Base-by-base conservation (phyloP, 768 basidiomycete species). In the Suillus placidus region DNA sequence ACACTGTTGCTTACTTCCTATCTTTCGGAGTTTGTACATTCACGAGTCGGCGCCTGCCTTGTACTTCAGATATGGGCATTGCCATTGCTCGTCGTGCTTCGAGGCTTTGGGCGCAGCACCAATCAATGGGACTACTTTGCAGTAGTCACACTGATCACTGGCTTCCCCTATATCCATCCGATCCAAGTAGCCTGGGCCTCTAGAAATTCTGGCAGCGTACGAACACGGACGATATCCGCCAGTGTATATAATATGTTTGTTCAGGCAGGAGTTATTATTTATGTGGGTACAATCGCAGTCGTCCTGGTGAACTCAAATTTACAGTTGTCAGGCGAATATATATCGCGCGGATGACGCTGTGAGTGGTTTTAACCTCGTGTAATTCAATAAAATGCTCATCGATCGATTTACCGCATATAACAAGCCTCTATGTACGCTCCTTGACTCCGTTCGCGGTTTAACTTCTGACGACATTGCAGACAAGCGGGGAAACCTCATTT, bases 171-270 rank as follows among this genome's bases (percentile, higher is more conserved):
- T 62, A 68, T 71, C 9, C 76, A 76, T 54, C 76, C 75, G 3
- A 73, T 77, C 40, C 83, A 84, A 70, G 84, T 88, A 0, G 86
- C 83, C 1, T 88, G 87, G 86, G 79, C 82, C 1, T 87, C 85
- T 1, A 78, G 84, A 60, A 90, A 89, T 72, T 86, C 88, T 2
- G 82, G 83, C 69, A 84, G 83, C 61, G 89, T 89, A 3, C 76
- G 83, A 51, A 87, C 83, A 7, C 78, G 88, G 71, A 86, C 77
- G 12, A 76, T 80, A 12, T 72, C 73, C 2, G 78, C 80, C 9
- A 78, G 80, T 1, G 75, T 87, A 34, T 89, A 90, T 73, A 90
- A 88, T 68, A 87, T 89, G 82, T 85, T 83, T 66, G 85, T 88
- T n/a, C 87, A 88, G 72, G 83, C 83, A 4, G 84, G 84, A 20